Percentiles rank a stretch among this genome's conserved stretches.
These are phyloP conservation scores for Aplosporella prunicola DNA, from an alignment of 2,329 filamentous ascomycete species.

Conservation along the genomic window DNA sequence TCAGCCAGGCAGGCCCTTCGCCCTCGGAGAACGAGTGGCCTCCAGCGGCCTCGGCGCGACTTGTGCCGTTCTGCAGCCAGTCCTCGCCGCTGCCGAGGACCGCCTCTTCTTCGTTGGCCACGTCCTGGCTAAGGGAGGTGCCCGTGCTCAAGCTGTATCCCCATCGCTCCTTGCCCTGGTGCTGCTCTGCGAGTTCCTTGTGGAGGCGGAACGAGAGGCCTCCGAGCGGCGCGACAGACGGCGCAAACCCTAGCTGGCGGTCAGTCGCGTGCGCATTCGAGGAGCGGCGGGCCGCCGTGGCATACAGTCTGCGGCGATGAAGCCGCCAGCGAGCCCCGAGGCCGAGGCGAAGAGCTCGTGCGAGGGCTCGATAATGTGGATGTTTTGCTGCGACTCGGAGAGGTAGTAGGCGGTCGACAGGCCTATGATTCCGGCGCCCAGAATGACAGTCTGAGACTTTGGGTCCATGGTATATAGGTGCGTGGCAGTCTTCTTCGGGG, in stretches of 20 bases:
- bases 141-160: constrained; percentile 51
- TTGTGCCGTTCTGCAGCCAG: constrained; percentile 57
- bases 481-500: too few species aligned
- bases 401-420: constrained; percentile 54
- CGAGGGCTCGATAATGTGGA: constrained; percentile 51
- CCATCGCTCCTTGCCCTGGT: constrained; percentile 51
- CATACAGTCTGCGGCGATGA: constrained; percentile 59
- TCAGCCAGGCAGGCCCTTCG: constrained; percentile 50
- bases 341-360: constrained; percentile 59
- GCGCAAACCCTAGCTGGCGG: constrained; percentile 42
- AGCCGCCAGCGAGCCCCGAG: constrained; percentile 65
- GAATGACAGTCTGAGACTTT: constrained; percentile 26
- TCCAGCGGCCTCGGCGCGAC: constrained; percentile 46
- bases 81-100: constrained; percentile 46
- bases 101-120: constrained; percentile 26
- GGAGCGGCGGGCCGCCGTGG: neutral
- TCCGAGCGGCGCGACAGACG: constrained; percentile 49
- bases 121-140: constrained; percentile 43
- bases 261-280: constrained; percentile 2
- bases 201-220: constrained; percentile 62
- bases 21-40: constrained; percentile 21
- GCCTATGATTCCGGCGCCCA: constrained; percentile 38
- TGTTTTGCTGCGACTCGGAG: constrained; percentile 37
- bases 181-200: constrained; percentile 45
- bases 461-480: too few species aligned